Evolutionary conservation across 2,329 filamentous ascomycete species (phyloP).

Genomic region (Dactylellina leptospora): DNA sequence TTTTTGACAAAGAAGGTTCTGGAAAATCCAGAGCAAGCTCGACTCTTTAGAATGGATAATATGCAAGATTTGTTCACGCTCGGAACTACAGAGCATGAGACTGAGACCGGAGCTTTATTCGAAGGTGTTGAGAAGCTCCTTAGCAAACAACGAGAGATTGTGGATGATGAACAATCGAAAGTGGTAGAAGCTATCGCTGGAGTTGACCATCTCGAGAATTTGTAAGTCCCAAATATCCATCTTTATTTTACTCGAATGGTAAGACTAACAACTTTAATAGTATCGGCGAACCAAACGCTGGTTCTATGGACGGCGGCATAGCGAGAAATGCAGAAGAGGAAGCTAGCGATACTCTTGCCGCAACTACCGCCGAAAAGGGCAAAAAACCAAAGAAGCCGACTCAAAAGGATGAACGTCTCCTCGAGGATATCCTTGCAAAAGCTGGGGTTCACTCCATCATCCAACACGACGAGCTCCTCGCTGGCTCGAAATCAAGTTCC

Average conservation of each 20-base stretch:
- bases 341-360: slow-evolving; percentile 49
- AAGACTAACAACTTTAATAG: slow-evolving; percentile 22
- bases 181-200: slow-evolving; percentile 65
- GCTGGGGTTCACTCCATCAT: slow-evolving; percentile 89
- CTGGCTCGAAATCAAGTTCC: slow-evolving; percentile 78
- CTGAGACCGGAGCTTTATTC: slow-evolving; percentile 87
- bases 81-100: slow-evolving; percentile 72
- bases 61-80: slow-evolving; percentile 91
- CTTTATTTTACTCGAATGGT: not conserved
- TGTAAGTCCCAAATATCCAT: slow-evolving; percentile 61
- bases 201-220: slow-evolving; percentile 73
- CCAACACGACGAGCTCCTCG: slow-evolving; percentile 91
- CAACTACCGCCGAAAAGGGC: slow-evolving; percentile 52
- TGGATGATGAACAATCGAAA: slow-evolving; percentile 57
- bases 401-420: slow-evolving; percentile 72
- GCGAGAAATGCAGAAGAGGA: too few relatives aligned
- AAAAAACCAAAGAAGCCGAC: slow-evolving; percentile 56
- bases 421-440: slow-evolving; percentile 87
- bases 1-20: slow-evolving; percentile 96
- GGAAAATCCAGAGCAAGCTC: slow-evolving; percentile 90
- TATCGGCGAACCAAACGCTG: too few relatives aligned
- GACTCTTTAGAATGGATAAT: slow-evolving; percentile 80
- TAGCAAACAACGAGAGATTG: slow-evolving; percentile 59
- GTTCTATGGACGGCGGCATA: too few relatives aligned
- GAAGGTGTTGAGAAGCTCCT: slow-evolving; percentile 82